phyloP scores from a whole-genome alignment of 2,329 filamentous ascomycete species.

The Penicillium sp. region DNA sequence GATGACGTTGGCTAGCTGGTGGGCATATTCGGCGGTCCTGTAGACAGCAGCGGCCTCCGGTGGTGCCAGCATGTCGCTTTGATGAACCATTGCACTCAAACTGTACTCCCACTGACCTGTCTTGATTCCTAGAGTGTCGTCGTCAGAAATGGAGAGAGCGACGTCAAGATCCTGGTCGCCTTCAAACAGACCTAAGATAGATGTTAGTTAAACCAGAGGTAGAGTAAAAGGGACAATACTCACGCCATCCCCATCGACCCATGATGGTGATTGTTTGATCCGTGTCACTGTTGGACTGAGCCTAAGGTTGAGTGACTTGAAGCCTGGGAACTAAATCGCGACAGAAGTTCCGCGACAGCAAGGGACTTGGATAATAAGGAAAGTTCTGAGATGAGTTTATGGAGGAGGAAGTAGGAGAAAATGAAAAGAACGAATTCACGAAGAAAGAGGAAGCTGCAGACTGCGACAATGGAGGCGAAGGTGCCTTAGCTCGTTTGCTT shows the following conservation, averaged over 20 bases:
- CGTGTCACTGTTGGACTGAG: neutral
- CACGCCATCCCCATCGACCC: constrained; percentile 5
- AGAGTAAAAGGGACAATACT: neutral
- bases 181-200: neutral
- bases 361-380: neutral
- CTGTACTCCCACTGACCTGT: neutral
- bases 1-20: neutral
- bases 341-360: neutral
- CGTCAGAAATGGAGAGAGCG: neutral
- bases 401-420: neutral
- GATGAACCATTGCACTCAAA: neutral
- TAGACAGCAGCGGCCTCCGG: neutral
- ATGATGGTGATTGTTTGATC: neutral
- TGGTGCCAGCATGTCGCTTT: neutral
- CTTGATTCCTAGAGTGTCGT: neutral
- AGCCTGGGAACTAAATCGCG: neutral
- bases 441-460: neutral
- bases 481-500: neutral
- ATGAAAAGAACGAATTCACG: neutral
- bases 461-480: neutral
- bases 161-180: neutral
- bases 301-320: neutral
- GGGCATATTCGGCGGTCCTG: neutral
- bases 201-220: neutral
- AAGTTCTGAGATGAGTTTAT: neutral